A percentile compares a stretch with the other conserved stretches of the same genome.
phyloP scores from a whole-genome alignment of 495 filamentous ascomycete genomes.

The Aspergillus wentii region DNA sequence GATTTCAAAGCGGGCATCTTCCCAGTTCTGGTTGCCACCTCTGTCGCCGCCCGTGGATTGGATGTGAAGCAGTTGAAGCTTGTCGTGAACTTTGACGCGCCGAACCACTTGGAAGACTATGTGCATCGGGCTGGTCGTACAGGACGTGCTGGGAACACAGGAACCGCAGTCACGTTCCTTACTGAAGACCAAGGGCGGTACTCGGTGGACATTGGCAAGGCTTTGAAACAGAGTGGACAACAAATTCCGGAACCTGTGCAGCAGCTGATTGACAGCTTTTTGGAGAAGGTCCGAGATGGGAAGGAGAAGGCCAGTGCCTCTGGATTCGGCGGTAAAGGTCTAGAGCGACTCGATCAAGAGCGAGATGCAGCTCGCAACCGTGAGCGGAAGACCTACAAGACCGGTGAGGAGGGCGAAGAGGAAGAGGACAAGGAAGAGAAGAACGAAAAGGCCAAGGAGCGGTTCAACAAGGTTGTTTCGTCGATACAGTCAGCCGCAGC shows the following conservation, averaged over 20 bases:
- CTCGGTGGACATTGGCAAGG: constrained; percentile 84
- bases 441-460: constrained; percentile 49
- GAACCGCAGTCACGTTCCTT: constrained; percentile 92
- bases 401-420: constrained; percentile 83
- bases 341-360: constrained; percentile 86
- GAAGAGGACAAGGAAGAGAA: constrained; percentile 75
- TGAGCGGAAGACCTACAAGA: constrained; percentile 84
- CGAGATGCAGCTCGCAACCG: constrained; percentile 78
- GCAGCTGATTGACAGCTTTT: constrained; percentile 61
- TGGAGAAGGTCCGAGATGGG: constrained; percentile 86
- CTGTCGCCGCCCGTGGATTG: constrained; percentile 89
- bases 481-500: constrained; percentile 55
- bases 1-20: constrained; percentile 93
- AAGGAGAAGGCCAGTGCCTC: constrained; percentile 78
- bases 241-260: constrained; percentile 67
- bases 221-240: constrained; percentile 86
- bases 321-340: constrained; percentile 92
- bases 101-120: constrained; percentile 97
- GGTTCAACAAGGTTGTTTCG: constrained; percentile 61
- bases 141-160: constrained; percentile 89
- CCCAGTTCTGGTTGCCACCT: constrained; percentile 89
- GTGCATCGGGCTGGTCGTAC: constrained; percentile 95
- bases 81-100: constrained; percentile 95
- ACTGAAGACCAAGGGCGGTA: constrained; percentile 89
- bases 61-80: constrained; percentile 96